Conservation (phyloP, 345 rosid species). For the Gossypium anomalum region DNA sequence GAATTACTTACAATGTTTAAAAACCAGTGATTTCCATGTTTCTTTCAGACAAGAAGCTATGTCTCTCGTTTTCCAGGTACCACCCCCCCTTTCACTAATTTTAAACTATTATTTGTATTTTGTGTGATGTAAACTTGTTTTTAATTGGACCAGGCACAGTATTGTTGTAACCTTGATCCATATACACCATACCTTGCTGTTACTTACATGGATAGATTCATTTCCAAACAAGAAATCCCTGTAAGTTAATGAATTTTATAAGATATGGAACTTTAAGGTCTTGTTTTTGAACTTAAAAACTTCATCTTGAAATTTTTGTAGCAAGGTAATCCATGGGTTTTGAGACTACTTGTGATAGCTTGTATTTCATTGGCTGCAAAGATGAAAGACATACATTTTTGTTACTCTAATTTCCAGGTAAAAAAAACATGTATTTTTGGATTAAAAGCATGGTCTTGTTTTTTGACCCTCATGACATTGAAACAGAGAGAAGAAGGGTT, state of each 20-base stretch:
- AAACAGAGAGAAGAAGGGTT: conserved; percentile 31
- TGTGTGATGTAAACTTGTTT: conserved; percentile 7
- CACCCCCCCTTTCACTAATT: no score
- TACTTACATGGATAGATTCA: conserved; percentile 51
- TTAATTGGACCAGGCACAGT: conserved; percentile 17
- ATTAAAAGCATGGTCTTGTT: background rate
- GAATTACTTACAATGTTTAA: conserved; percentile 19
- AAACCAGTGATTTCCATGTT: conserved; percentile 14
- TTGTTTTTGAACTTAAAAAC: background rate
- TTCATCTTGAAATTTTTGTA: conserved; percentile 16
- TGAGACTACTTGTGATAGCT: conserved; percentile 32
- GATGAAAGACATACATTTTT: conserved; percentile 33
- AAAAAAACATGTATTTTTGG: background rate
- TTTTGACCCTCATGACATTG: conserved; percentile 8
- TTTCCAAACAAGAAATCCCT: conserved; percentile 33
- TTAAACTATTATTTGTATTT: background rate
- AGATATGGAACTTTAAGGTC: background rate
- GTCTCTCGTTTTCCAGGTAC: conserved; percentile 38
- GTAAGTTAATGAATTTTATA: conserved; percentile 16
- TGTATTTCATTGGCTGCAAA: conserved; percentile 51
- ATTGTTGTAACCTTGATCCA: conserved; percentile 31
- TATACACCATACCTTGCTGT: conserved; percentile 41
- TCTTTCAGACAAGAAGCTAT: conserved; percentile 44
- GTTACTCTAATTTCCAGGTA: conserved; percentile 36
- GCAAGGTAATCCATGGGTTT: conserved; percentile 44